A percentile compares a stretch with the other conserved stretches of the same genome.
Evolutionary conservation across 106 monocot species (phyloP).

Genomic region (Apostasia shenzhenica): DNA sequence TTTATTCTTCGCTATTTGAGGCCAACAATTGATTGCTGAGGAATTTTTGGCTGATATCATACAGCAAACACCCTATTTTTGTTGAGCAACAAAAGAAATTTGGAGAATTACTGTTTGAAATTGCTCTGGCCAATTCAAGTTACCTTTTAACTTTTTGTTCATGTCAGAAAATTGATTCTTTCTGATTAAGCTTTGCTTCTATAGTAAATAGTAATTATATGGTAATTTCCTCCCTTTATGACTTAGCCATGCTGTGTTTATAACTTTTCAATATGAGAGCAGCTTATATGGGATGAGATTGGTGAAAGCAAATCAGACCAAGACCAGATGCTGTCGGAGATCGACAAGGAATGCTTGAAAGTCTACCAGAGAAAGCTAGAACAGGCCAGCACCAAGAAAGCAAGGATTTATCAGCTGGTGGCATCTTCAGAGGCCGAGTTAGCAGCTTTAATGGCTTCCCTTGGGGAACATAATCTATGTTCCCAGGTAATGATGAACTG

Average conservation of each 20-base stretch:
- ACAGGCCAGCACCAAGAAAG: conserved; percentile 48
- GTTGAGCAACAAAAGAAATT: neutral
- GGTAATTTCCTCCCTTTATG: neutral
- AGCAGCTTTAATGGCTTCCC: conserved; percentile 52
- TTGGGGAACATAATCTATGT: conserved; percentile 58
- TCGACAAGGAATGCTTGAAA: conserved; percentile 77
- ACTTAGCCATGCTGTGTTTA: neutral
- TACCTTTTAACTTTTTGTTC: too few species aligned
- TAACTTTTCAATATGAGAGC: conserved; percentile 13
- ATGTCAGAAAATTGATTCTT: neutral
- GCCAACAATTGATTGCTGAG: too few species aligned
- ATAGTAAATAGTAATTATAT: neutral
- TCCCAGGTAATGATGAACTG: conserved; percentile 34
- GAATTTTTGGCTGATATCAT: too few species aligned
- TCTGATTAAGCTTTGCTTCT: neutral
- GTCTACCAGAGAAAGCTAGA: conserved; percentile 76
- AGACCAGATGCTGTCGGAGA: conserved; percentile 46
- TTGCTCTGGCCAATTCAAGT: neutral
- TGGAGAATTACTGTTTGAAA: neutral
- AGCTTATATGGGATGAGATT: conserved; percentile 82
- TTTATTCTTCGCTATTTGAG: too few species aligned
- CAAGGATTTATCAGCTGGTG: conserved; percentile 54
- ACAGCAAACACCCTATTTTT: too few species aligned
- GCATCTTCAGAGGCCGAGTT: conserved; percentile 87
- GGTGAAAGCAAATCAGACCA: conserved; percentile 70